Evolutionary conservation across 2,329 filamentous ascomycete species (phyloP), one percentile per base, ranked within the genome.

Genomic region (Parastagonospora nodorum): DNA sequence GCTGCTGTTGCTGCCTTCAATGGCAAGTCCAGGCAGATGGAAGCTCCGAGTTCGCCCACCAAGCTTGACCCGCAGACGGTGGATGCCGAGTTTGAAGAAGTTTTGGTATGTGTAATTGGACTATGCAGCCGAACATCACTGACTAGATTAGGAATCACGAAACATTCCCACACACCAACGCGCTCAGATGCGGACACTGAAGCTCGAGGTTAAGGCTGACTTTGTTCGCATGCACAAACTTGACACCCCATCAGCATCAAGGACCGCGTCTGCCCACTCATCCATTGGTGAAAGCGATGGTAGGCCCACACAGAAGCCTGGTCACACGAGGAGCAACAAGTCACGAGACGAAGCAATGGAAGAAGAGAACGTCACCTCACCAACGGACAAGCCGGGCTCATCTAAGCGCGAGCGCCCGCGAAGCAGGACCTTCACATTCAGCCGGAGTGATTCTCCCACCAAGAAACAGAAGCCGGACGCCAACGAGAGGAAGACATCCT

Each of bases 151-250:
- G 74, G 91, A 96, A 70, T 86, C 92, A 14, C 84, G 93, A 57
- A 96, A 97, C 66, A 96, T 97, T 47, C 92, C 93, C 2, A 90
- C 95, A 67, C 89, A 96, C 58, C 92, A 96, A 80, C 84, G 93
- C 48, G 91, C 93, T 73, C 95, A 95, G 77, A 97, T 99, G 92
- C 85, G 93, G 39, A 92, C 87, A 49, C 79, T 99, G 53, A 91
- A 90, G 56, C 83, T 90, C 58, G 88, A 89, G 31, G 92, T 97
- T 78, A 99, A 99, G 76, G 90, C 92, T 69, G 92, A 97, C 68
- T 95, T 99, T 65, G 92, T 97, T 64, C 87, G 88, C 45, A 92
- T 96, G 71, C 90, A 97, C 70, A 90, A 89, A 86, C 82, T 74
- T 78, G 79, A 71, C 80, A 81, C 45, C 76, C 78, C 61, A 75